Evolutionary conservation across 2,329 filamentous ascomycete species (phyloP).

Genomic region (Neopestalotiopsis sp.): DNA sequence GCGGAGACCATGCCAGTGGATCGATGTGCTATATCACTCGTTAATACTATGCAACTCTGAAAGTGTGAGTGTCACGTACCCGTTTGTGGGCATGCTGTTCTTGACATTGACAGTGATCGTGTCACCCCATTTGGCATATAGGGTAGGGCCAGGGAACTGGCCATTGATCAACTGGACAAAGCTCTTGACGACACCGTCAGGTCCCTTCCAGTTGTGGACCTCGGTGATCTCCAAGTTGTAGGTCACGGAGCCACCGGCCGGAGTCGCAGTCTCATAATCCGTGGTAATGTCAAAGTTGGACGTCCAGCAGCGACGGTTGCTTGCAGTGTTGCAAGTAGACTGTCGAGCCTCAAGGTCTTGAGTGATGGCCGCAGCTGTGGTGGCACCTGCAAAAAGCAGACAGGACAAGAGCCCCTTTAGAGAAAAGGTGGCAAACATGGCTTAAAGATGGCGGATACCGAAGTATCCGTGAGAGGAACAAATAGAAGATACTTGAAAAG

Average conservation of each 20-base stretch:
- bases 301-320: slow-evolving; percentile 32
- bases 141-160: slow-evolving; percentile 69
- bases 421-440: slow-evolving; percentile 15
- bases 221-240: slow-evolving; percentile 31
- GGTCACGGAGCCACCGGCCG: slow-evolving; percentile 23
- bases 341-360: slow-evolving; percentile 10
- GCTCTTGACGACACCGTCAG: slow-evolving; percentile 30
- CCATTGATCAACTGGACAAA: slow-evolving; percentile 67
- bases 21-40: neutral
- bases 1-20: slow-evolving; percentile 16
- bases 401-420: slow-evolving; percentile 15
- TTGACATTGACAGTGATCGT: slow-evolving; percentile 68
- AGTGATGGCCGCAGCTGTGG: slow-evolving; percentile 10
- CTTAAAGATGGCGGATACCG: neutral
- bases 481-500: neutral
- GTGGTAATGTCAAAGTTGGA: slow-evolving; percentile 32
- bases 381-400: slow-evolving; percentile 15
- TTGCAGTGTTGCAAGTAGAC: slow-evolving; percentile 17
- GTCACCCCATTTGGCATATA: slow-evolving; percentile 70
- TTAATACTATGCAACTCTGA: neutral
- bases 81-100: slow-evolving; percentile 66
- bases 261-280: slow-evolving; percentile 31
- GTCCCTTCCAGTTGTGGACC: slow-evolving; percentile 29
- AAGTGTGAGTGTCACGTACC: slow-evolving; percentile 46
- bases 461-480: too few relatives aligned